Base-by-base conservation (phyloP, 345 rosid species). In the Ceriops tagal region DNA sequence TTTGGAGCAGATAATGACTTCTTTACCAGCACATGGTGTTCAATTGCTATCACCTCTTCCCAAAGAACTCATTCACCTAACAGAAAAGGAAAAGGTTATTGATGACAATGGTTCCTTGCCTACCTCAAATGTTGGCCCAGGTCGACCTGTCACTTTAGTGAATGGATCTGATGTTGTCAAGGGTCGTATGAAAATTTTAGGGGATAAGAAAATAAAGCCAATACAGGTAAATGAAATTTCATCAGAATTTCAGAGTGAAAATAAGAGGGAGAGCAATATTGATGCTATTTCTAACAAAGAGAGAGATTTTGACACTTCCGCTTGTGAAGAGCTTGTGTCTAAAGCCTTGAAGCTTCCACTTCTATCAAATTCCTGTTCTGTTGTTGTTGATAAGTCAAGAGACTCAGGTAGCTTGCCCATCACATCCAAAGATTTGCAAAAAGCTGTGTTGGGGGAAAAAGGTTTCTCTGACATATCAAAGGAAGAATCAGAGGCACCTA, bases 1-100 rank as follows among this genome's bases (percentile, higher is more conserved):
- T 60, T 67, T 79, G 77, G 72, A 61, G 69, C 92, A 95, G 99
- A 74, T 80, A 26, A 95, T 95, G 97, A 89, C 96, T 69, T 84
- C 88, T 64, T 77, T 79, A 73, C 89, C 89, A 31, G 72, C 81
- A 75, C 83, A 30, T 61, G 93, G 77, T 68, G 73, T 46, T 35
- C 69, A 71, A 52, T 63, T 90, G 66, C 80, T 92, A 69, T 95
- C 99, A 20, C 99, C 99, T 69, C 98, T 95, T 74, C 75, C 96
- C 22, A 85, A 83, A 71, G 75, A 80, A 77, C 75, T 92, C 8
- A 72, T 88, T 84, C 81, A 65, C 68, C 71, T 93, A 57, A 75
- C 76, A 57, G 75, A 81, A 73, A 84, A 67, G 71, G 85, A 80
- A 71, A 82, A 46, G 70, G 58, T 67, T 76, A 61, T 34, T 43